Base-by-base conservation (phyloP, 495 filamentous ascomycete species). In the Penicillium soppii region DNA sequence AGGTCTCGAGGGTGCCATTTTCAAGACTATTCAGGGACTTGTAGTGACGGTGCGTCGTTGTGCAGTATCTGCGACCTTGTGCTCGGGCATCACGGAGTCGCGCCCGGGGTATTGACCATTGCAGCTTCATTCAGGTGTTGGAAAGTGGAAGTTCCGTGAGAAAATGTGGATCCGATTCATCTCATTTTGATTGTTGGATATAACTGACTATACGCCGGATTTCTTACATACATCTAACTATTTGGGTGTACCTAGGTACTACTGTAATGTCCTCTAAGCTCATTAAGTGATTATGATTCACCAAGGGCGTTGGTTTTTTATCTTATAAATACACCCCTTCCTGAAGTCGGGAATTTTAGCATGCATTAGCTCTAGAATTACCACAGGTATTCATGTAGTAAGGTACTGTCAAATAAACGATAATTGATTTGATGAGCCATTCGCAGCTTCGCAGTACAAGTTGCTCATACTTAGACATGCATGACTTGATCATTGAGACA, bases 331-430 rank as follows among this genome's bases (percentile, higher is more conserved):
- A 82, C 76, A 80, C 71, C 77, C 77, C 79, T 82, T 75, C 76
- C 70, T 54, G 69, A 72, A 78, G 76, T 83, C 74, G 75, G 72
- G 77, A 71, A 80, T 82, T 82, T 82, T 72, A 79, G 77, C 76
- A 84, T 84, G 75, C 84, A 84, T 83, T 84, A 84, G 79, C 80
- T 83, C 76, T 84, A 84, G 79, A 85, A 85, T 85, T 84, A 84
- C 80, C 75, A 85, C 77, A 74, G 81, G 78, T 85, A 84, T 85
- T 77, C 77, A 84, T 76, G 78, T 84, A 82, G 77, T 79, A 81
- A 81, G 78, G 79, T 81, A 83, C 75, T 82, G 82, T 83, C 76
- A 82, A 83, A 84, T 83, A 83, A 83, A 82, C 77, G 71, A 84
- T 82, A 83, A 83, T 76, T 84, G 75, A 83, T 83, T 82, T 82